Conservation (phyloP, 768 basidiomycete species). For the Suillus placidus region DNA sequence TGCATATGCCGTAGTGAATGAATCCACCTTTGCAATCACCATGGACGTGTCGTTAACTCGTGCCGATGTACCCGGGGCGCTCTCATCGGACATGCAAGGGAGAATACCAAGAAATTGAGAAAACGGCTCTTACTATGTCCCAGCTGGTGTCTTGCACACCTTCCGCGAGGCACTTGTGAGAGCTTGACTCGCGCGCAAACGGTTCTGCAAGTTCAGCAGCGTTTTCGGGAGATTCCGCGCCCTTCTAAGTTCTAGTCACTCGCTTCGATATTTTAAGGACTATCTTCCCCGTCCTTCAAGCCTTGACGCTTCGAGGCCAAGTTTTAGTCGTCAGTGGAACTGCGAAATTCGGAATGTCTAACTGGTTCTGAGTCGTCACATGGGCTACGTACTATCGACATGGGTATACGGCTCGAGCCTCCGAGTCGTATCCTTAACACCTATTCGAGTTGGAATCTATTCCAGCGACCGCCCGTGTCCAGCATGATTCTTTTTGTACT, state of each 20-base stretch:
- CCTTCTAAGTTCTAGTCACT: background rate
- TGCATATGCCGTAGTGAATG: background rate
- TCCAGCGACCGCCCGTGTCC: background rate
- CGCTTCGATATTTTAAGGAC: background rate
- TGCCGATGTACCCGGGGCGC: background rate
- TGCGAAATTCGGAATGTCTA: background rate
- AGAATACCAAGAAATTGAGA: background rate
- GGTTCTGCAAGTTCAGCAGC: slow-evolving; percentile 1
- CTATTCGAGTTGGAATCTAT: background rate
- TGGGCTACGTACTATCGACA: background rate
- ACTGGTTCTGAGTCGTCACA: background rate
- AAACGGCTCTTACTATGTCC: background rate
- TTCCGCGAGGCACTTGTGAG: background rate
- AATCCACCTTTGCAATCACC: background rate
- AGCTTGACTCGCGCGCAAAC: slow-evolving; percentile 1
- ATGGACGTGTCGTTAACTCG: background rate
- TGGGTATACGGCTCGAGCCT: background rate
- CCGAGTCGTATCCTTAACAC: background rate
- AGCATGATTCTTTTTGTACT: background rate
- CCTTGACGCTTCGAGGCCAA: background rate
- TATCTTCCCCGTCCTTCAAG: background rate
- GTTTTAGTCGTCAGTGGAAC: background rate
- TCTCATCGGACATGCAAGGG: background rate
- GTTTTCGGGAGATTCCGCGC: slow-evolving; percentile 1
- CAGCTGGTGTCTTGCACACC: background rate